Percentiles rank a stretch among this genome's conserved stretches.
phyloP scores from a whole-genome alignment of 257 asterid species.

The Solanum pimpinellifolium region DNA sequence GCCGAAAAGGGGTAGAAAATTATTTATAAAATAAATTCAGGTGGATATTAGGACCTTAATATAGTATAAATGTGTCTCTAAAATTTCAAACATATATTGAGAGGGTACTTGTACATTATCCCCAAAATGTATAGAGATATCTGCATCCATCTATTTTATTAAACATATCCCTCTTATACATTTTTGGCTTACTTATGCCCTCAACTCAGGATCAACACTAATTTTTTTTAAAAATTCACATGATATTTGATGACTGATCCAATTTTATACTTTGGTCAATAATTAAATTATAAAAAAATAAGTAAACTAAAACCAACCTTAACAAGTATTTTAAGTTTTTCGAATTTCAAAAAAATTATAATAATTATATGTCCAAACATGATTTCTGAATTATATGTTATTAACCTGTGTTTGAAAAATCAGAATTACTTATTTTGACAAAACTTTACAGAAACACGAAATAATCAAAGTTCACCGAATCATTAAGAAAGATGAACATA shows the following conservation, averaged over 20 bases:
- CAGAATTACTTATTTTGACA: too few species aligned
- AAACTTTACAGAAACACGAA: too few species aligned
- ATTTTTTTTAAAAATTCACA: not conserved
- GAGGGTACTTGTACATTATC: fast-evolving
- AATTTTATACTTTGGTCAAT: too few species aligned
- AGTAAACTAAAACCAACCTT: not conserved
- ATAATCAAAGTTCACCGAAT: too few species aligned
- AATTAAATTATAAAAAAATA: too few species aligned
- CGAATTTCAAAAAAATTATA: not conserved
- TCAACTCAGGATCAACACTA: not conserved
- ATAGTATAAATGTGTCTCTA: too few species aligned
- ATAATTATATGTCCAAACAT: not conserved
- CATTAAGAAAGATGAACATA: too few species aligned
- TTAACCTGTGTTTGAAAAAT: too few species aligned
- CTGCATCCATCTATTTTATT: not conserved
- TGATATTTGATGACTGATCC: not conserved
- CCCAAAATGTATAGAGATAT: not conserved
- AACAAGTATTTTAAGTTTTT: too few species aligned
- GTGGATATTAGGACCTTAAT: too few species aligned
- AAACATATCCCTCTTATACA: not conserved
- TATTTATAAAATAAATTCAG: too few species aligned
- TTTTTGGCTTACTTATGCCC: not conserved
- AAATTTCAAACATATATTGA: fast-evolving
- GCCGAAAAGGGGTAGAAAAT: too few species aligned
- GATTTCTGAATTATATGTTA: not conserved